Percentiles rank a stretch among this genome's conserved stretches.
These are phyloP conservation scores for Botryosphaeria dothidea DNA, from an alignment of 2,329 filamentous ascomycete species.

Conservation along the genomic window DNA sequence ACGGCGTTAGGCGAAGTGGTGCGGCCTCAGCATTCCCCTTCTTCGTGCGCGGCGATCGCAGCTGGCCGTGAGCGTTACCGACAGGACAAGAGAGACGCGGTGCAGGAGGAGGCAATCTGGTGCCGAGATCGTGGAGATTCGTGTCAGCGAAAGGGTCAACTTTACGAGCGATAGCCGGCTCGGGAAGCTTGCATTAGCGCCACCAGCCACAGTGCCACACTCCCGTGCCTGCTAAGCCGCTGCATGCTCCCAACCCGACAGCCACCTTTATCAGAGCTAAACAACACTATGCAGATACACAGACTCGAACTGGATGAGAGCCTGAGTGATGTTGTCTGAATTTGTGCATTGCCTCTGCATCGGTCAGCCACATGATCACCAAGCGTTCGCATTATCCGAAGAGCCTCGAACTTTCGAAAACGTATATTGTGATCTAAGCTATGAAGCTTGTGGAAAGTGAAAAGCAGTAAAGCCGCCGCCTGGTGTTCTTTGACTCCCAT, in stretches of 20 bases:
- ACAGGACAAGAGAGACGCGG: neutral
- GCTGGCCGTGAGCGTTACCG: neutral
- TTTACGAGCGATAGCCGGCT: constrained; percentile 14
- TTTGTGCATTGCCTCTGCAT: too few species aligned
- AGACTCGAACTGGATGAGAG: neutral
- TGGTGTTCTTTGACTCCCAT: neutral
- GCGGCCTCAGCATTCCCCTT: constrained; percentile 12
- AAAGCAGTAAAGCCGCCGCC: neutral
- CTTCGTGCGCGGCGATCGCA: constrained; percentile 13
- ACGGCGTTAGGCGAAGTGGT: constrained; percentile 19
- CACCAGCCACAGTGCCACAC: constrained; percentile 18
- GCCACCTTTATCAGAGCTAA: too few species aligned
- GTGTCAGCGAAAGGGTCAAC: constrained; percentile 18
- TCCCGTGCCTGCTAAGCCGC: neutral
- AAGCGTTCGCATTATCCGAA: too few species aligned
- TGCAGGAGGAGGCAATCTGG: neutral
- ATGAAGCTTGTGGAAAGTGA: too few species aligned
- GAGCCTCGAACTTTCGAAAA: too few species aligned
- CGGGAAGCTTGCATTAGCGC: constrained; percentile 16
- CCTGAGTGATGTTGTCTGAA: neutral
- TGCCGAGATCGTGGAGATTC: neutral
- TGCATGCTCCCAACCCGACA: neutral
- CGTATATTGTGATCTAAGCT: too few species aligned
- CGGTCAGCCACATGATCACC: too few species aligned
- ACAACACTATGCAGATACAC: too few species aligned